These are phyloP conservation scores for Emmonsiellopsis sp. DNA, from an alignment of 2,329 filamentous ascomycete species.

Conservation along the genomic window DNA sequence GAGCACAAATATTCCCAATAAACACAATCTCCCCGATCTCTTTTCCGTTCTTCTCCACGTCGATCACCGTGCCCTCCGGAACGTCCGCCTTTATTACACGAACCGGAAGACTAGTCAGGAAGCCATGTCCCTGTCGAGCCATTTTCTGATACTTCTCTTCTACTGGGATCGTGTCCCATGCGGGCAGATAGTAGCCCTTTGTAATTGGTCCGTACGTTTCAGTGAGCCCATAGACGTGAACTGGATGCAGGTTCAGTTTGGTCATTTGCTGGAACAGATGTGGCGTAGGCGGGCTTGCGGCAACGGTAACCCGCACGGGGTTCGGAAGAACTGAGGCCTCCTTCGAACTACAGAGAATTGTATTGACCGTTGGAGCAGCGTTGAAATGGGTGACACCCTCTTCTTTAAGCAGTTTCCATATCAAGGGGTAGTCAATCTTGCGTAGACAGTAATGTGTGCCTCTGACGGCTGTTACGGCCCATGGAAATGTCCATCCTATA, in stretches of 20 bases:
- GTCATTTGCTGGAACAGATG: constrained; percentile 93
- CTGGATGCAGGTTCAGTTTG: constrained; percentile 71
- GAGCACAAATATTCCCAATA: constrained; percentile 80
- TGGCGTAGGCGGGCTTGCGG: constrained; percentile 79
- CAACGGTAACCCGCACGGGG: constrained; percentile 79
- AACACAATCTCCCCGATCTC: constrained; percentile 83
- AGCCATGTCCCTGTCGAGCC: constrained; percentile 90
- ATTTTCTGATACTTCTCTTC: constrained; percentile 79
- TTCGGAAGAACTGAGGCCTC: constrained; percentile 61
- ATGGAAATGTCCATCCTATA: constrained; percentile 73
- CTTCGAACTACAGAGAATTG: constrained; percentile 69
- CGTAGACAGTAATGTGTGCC: constrained; percentile 93
- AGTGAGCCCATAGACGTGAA: constrained; percentile 82
- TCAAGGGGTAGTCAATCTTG: constrained; percentile 88
- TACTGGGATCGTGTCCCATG: constrained; percentile 65
- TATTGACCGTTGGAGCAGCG: constrained; percentile 93
- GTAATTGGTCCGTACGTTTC: constrained; percentile 95
- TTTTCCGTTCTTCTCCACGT: constrained; percentile 60
- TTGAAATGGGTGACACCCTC: constrained; percentile 91
- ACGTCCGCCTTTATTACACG: constrained; percentile 74
- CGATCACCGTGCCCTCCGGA: constrained; percentile 54
- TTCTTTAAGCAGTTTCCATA: constrained; percentile 80
- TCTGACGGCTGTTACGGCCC: constrained; percentile 83
- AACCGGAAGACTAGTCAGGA: constrained; percentile 69
- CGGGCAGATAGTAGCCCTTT: constrained; percentile 78